Percentiles rank a stretch among this genome's conserved stretches.
These are phyloP conservation scores for Metarhizium humberi DNA, from an alignment of 2,329 filamentous ascomycete species.

Conservation along the genomic window DNA sequence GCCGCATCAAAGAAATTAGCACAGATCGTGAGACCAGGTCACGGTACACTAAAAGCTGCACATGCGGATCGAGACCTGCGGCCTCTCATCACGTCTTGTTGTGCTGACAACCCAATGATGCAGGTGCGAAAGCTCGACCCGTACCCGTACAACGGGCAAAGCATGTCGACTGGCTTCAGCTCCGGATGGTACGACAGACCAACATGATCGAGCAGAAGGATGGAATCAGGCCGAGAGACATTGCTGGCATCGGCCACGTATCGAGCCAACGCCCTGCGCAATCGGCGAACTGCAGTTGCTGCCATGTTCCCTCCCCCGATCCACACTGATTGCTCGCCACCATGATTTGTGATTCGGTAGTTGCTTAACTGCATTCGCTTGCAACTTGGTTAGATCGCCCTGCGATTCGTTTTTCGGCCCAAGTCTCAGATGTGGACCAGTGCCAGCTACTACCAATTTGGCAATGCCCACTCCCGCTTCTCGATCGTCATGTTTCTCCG, in stretches of 20 bases:
- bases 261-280: neutral
- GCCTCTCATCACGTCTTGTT: neutral
- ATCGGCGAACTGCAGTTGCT: neutral
- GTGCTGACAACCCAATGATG: too few species aligned
- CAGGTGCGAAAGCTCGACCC: neutral
- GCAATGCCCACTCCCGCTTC: neutral
- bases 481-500: neutral
- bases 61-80: neutral
- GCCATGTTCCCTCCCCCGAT: neutral
- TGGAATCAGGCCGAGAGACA: too few species aligned
- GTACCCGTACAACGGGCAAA: too few species aligned
- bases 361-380: neutral
- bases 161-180: neutral
- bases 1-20: neutral
- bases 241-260: too few species aligned
- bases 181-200: too few species aligned
- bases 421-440: neutral
- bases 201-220: too few species aligned
- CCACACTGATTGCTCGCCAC: too few species aligned
- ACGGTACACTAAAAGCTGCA: neutral
- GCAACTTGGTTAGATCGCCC: neutral
- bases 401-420: too few species aligned
- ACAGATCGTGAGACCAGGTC: neutral
- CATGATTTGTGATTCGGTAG: too few species aligned
- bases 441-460: neutral